phyloP scores from a whole-genome alignment of 129 eudicot species.

The Rutidosis leptorrhynchoides region DNA sequence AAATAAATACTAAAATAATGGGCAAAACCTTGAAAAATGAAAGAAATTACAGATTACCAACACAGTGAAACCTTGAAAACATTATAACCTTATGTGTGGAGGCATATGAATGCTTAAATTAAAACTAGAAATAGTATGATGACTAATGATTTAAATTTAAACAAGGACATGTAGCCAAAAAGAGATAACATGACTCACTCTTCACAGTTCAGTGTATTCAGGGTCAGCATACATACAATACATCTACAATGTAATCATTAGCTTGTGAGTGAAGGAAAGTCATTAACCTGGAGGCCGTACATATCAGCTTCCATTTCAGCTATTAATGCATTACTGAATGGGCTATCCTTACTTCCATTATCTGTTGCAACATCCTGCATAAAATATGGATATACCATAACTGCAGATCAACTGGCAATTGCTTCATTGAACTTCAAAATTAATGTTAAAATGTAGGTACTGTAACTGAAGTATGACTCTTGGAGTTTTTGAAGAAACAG shows the following conservation, averaged over 20 bases:
- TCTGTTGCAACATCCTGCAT: conserved; percentile 49
- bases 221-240: background rate
- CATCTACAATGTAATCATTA: background rate
- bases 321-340: conserved; percentile 61
- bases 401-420: conserved; percentile 13
- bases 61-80: conserved; percentile 1
- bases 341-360: conserved; percentile 40
- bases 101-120: conserved; percentile 5
- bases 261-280: background rate
- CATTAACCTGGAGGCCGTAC: conserved; percentile 70
- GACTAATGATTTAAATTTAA: background rate
- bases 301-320: conserved; percentile 87
- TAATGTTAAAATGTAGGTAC: conserved; percentile 13
- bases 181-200: background rate
- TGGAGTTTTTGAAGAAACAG: background rate
- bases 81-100: background rate
- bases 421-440: conserved; percentile 14
- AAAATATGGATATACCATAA: conserved; percentile 25
- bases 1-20: conserved; percentile 4
- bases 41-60: background rate
- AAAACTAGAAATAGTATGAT: conserved; percentile 3
- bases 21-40: background rate
- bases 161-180: conserved; percentile 14
- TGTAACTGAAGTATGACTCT: conserved; percentile 1
- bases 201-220: background rate